Percentiles rank a stretch among this genome's conserved stretches.
Conservation (phyloP, 306 rosid genomes). For the Fragaria vesca region DNA sequence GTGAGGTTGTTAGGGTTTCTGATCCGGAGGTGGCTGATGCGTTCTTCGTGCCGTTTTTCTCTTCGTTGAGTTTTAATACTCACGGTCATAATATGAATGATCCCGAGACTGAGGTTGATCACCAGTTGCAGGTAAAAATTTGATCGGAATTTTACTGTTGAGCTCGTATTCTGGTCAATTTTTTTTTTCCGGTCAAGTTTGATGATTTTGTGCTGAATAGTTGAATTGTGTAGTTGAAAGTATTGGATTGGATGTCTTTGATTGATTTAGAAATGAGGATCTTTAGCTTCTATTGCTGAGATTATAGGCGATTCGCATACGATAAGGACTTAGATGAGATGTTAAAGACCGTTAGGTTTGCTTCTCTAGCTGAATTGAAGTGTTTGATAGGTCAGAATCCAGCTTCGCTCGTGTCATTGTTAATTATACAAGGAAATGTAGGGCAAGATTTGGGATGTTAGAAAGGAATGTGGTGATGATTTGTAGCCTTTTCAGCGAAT, state of each 20-base stretch:
- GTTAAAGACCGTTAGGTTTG: neutral
- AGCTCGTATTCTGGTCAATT: neutral
- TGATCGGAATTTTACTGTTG: neutral
- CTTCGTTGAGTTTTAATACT: slow-evolving; percentile 87
- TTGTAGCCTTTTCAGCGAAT: neutral
- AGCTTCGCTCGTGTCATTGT: neutral
- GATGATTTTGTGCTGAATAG: neutral
- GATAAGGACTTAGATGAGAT: neutral
- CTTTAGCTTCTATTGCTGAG: neutral
- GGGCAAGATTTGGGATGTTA: neutral
- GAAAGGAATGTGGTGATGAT: slow-evolving; percentile 4
- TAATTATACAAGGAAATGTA: neutral
- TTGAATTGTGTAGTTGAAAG: neutral
- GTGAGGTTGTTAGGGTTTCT: slow-evolving; percentile 73
- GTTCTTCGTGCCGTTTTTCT: slow-evolving; percentile 88
- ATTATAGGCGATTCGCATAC: neutral
- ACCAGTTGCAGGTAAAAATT: slow-evolving; percentile 68
- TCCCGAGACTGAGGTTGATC: slow-evolving; percentile 74
- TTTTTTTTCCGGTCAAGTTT: neutral
- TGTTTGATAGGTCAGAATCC: neutral
- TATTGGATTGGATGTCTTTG: neutral
- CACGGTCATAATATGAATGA: slow-evolving; percentile 90
- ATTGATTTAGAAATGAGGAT: slow-evolving; percentile 7
- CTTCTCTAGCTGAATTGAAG: neutral
- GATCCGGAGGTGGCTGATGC: slow-evolving; percentile 86